A percentile compares a stretch with the other conserved stretches of the same genome.
Evolutionary conservation across 2,329 filamentous ascomycete genomes (phyloP).

Genomic region (Paraconiothyrium sp.): DNA sequence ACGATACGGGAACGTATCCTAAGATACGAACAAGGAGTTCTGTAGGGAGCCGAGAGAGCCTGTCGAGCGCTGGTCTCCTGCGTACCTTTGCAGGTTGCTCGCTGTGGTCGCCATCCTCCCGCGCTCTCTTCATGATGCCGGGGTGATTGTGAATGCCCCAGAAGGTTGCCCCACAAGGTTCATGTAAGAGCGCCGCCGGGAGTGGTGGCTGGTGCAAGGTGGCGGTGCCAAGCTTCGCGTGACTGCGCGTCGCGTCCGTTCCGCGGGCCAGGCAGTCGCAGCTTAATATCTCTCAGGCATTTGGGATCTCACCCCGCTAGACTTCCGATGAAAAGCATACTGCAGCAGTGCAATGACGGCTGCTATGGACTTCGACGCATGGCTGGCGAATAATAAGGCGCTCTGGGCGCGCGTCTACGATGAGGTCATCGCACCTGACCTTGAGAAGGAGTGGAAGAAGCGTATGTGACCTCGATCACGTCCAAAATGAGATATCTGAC

Average conservation of each 20-base stretch:
- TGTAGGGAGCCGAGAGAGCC: conserved; percentile 79
- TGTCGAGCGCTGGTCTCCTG: conserved; percentile 61
- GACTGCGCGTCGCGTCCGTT: conserved; percentile 34
- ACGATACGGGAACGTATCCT: conserved; percentile 74
- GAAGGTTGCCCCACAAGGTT: conserved; percentile 8
- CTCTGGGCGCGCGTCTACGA: conserved; percentile 44
- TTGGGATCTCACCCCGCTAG: not conserved
- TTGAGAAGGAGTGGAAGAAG: conserved; percentile 46
- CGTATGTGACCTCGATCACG: conserved; percentile 29
- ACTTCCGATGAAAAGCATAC: not conserved
- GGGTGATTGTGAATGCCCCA: conserved; percentile 1
- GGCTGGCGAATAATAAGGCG: conserved; percentile 41
- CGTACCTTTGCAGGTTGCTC: conserved; percentile 57
- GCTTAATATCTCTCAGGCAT: not conserved
- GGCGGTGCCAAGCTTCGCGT: conserved; percentile 22
- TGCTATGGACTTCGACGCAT: conserved; percentile 39
- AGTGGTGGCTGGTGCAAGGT: conserved; percentile 20
- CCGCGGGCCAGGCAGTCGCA: conserved; percentile 21
- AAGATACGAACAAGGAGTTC: conserved; percentile 88
- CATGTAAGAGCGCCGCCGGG: conserved; percentile 1
- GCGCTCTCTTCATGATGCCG: conserved; percentile 49
- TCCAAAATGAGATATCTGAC: conserved; percentile 7
- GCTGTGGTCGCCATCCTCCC: conserved; percentile 38
- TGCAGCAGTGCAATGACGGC: not conserved
- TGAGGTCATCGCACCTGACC: conserved; percentile 45